Evolutionary conservation across 1,284 basidiomycete genomes (phyloP).

Genomic region (Ustilago tritici): DNA sequence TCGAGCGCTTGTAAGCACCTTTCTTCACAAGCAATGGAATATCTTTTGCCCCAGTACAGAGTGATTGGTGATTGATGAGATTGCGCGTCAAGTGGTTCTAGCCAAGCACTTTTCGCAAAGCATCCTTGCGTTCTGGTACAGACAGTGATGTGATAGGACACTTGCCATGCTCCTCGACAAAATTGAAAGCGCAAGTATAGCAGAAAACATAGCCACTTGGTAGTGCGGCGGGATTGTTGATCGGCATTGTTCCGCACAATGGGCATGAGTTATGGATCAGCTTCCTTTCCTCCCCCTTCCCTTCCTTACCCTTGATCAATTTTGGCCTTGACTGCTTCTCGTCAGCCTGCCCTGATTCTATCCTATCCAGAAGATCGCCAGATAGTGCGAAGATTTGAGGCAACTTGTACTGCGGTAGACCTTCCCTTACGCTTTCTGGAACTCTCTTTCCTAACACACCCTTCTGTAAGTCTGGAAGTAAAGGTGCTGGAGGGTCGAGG

Average conservation of each 20-base stretch:
- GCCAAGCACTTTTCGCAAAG: conserved; percentile 84
- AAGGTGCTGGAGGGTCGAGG: conserved; percentile 23
- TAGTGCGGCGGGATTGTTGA: conserved; percentile 89
- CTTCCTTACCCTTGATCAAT: conserved; percentile 44
- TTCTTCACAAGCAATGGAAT: neutral
- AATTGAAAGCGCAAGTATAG: conserved; percentile 89
- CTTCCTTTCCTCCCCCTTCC: conserved; percentile 1
- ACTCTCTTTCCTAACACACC: neutral
- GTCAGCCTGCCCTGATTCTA: neutral
- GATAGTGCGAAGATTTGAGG: conserved; percentile 36
- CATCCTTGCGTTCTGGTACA: conserved; percentile 78
- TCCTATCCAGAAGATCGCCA: conserved; percentile 26
- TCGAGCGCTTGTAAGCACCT: conserved; percentile 25
- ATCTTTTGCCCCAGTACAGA: neutral
- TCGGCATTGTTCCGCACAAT: conserved; percentile 77
- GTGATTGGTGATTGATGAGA: neutral
- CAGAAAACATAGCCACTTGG: conserved; percentile 96
- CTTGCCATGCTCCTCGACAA: conserved; percentile 80
- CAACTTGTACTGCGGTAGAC: conserved; percentile 18
- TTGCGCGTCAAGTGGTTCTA: conserved; percentile 44
- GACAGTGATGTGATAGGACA: conserved; percentile 89
- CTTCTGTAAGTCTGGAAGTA: conserved; percentile 17
- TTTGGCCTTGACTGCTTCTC: neutral
- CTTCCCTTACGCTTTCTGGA: neutral
- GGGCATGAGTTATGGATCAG: conserved; percentile 83